Base-by-base conservation (phyloP, 2,329 filamentous ascomycete genomes). In the Aspergillus alliaceus region DNA sequence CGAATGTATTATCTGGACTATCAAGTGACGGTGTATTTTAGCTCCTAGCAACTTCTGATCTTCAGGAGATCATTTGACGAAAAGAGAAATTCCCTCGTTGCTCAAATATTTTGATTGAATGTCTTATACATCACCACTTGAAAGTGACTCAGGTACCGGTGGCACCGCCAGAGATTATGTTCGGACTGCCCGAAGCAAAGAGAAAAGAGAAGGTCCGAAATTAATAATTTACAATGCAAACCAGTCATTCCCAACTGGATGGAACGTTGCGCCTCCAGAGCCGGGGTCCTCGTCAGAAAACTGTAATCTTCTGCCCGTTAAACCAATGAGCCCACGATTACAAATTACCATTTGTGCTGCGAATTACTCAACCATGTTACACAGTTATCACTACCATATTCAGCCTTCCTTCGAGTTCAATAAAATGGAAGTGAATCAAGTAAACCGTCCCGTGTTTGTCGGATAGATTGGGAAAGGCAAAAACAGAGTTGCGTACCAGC, bases 191-290 rank as follows among this genome's bases (percentile, higher is more conserved):
- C 35, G 20, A 31, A 46, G 29, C 39, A 20, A 34, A 8, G 27
- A 29, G 9, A 49, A 44, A n/a, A 22, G 4, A 35, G 6, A 20
- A 46, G n/a, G 6, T 24, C 11, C 47, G 54, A 54, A 57, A 59
- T 51, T 29, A 57, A 57, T 53, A 32, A 55, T 40, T n/a, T 44
- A 44, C 34, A 48, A 47, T 42, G 29, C 44, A 22, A 48, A 32
- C 27, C 15, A 53, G 56, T 42, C 15, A 52, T 59, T 66, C 60
- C 65, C 64, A 63, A 65, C 60, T 65, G 65, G 57, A 66, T 67
- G 65, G 65, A 66, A 67, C 61, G 60, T 67, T 66, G 65, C 64
- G 65, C 64, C 64, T 63, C 62, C 53, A 57, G 44, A 47, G 56
- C 64, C 53, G 53, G 63, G 63, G 62, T 55, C 49, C 51, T 59